These are phyloP conservation scores for Calonectria pseudoreteaudii DNA, from an alignment of 2,329 filamentous ascomycete genomes.

Conservation along the genomic window DNA sequence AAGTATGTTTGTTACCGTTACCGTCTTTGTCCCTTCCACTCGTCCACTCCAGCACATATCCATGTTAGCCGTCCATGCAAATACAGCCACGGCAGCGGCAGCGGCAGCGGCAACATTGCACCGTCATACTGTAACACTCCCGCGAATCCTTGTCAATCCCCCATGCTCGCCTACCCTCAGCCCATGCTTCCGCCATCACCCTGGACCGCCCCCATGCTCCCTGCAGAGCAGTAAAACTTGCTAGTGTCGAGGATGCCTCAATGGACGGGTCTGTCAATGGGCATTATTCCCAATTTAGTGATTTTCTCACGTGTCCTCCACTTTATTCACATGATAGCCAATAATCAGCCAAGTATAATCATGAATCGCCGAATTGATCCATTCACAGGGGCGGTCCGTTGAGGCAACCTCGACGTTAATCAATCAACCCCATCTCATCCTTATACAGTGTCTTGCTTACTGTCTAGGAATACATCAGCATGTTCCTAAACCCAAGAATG, in stretches of 20 bases:
- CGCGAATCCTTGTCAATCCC: neutral
- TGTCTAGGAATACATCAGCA: slow-evolving; percentile 1
- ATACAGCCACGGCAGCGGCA: slow-evolving; percentile 4
- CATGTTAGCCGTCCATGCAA: neutral
- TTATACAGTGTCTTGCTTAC: neutral
- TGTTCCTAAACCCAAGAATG: neutral
- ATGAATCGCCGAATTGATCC: too few relatives aligned
- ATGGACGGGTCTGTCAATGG: too few relatives aligned
- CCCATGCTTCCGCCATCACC: slow-evolving; percentile 7
- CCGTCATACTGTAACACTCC: slow-evolving; percentile 6
- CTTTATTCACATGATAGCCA: too few relatives aligned
- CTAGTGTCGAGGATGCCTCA: neutral
- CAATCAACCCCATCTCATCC: slow-evolving; percentile 5
- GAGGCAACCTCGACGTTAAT: neutral
- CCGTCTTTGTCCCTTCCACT: neutral
- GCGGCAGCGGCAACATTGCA: neutral
- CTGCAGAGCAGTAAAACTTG: slow-evolving; percentile 7
- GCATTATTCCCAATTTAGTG: too few relatives aligned
- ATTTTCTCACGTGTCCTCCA: too few relatives aligned
- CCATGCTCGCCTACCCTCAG: neutral
- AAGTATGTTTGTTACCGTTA: neutral
- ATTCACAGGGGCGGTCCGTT: too few relatives aligned
- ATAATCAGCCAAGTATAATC: too few relatives aligned
- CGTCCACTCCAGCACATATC: neutral
- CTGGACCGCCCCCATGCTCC: slow-evolving; percentile 11